These are phyloP conservation scores for Tolypocladium album DNA, from an alignment of 2,329 filamentous ascomycete genomes.

Conservation along the genomic window DNA sequence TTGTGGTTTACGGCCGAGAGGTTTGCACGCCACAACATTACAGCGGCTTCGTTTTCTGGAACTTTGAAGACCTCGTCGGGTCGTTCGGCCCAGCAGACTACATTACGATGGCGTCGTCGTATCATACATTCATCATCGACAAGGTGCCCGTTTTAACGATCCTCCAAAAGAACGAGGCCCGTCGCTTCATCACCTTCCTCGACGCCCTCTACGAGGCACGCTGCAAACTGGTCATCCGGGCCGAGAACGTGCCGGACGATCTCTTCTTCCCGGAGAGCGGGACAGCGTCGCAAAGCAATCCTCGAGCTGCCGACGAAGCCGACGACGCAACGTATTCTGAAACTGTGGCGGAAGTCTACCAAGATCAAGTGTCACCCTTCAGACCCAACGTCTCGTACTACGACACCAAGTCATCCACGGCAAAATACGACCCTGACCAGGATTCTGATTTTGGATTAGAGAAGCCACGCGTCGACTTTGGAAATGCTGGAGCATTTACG, in stretches of 20 bases:
- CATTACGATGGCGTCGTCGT: slow-evolving; percentile 68
- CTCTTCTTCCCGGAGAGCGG: slow-evolving; percentile 63
- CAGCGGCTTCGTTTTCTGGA: slow-evolving; percentile 50
- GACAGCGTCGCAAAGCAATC: slow-evolving; percentile 3
- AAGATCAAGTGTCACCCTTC: slow-evolving; percentile 67
- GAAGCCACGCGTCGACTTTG: slow-evolving; percentile 48
- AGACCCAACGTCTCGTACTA: slow-evolving; percentile 68
- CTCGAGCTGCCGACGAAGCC: slow-evolving; percentile 9
- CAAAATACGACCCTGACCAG: slow-evolving; percentile 44
- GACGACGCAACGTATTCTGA: slow-evolving; percentile 31
- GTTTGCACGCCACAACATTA: slow-evolving; percentile 48
- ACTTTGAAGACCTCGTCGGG: slow-evolving; percentile 57
- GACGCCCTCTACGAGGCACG: slow-evolving; percentile 76
- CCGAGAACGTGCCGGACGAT: slow-evolving; percentile 56
- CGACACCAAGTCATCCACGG: slow-evolving; percentile 30
- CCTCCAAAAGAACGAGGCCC: slow-evolving; percentile 68
- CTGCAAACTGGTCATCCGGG: slow-evolving; percentile 63
- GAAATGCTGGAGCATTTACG: slow-evolving; percentile 56
- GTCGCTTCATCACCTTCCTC: slow-evolving; percentile 68
- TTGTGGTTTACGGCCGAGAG: slow-evolving; percentile 52
- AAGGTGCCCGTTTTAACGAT: slow-evolving; percentile 56
- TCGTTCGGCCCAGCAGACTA: slow-evolving; percentile 72
- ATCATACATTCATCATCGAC: slow-evolving; percentile 67
- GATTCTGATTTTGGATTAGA: slow-evolving; percentile 43
- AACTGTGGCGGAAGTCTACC: slow-evolving; percentile 56